Conservation (phyloP, 1,284 basidiomycete genomes). For the Sporisorium graminicola region DNA sequence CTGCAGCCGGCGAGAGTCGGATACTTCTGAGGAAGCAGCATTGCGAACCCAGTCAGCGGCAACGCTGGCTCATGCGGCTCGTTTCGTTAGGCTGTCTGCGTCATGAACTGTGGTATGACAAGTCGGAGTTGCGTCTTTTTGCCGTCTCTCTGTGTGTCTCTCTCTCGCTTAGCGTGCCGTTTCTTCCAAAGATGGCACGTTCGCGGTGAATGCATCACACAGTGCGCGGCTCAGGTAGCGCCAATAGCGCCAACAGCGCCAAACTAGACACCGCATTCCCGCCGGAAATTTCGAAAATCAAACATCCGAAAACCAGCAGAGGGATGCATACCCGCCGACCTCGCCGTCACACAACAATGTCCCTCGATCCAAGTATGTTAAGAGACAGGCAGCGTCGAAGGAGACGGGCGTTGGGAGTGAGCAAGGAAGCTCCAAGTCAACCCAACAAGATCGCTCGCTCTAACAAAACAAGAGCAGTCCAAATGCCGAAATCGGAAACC, state of each 20-base stretch:
- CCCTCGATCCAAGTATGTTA: no score
- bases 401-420: no score
- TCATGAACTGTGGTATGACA: neutral
- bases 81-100: neutral
- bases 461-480: no score
- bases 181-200: constrained; percentile 6
- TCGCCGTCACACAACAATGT: neutral
- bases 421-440: no score
- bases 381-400: no score
- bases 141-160: no score
- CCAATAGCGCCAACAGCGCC: neutral
- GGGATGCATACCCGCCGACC: neutral
- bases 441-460: no score
- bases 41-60: neutral
- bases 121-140: neutral
- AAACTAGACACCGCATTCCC: neutral
- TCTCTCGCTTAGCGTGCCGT: neutral
- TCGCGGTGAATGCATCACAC: neutral
- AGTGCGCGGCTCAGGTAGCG: constrained; percentile 4
- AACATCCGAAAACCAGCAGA: no score
- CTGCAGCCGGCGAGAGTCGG: neutral
- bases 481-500: neutral
- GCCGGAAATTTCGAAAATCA: constrained; percentile 1
- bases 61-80: neutral
- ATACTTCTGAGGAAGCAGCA: neutral